These are phyloP conservation scores for Penicillium hordei DNA, from an alignment of 2,329 filamentous ascomycete species.

Conservation along the genomic window DNA sequence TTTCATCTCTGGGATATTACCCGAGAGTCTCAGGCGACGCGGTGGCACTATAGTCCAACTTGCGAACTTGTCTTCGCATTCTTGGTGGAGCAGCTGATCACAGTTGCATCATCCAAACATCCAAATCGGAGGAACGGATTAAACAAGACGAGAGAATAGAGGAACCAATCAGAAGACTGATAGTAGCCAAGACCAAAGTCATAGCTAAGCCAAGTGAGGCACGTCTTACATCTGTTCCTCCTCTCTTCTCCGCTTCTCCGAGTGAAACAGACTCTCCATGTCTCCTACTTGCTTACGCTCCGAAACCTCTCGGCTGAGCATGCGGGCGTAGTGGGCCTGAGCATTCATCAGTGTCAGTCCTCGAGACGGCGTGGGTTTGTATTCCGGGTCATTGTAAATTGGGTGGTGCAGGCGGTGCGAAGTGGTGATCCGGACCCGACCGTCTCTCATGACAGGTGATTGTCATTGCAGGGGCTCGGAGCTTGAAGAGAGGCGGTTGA, in stretches of 20 bases:
- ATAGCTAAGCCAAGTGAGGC: neutral
- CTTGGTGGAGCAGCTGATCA: neutral
- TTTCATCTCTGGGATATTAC: constrained; percentile 2
- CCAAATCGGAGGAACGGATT: neutral
- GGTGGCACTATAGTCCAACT: neutral
- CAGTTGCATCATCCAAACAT: neutral
- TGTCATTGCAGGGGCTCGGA: constrained; percentile 94
- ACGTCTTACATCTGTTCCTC: constrained; percentile 19
- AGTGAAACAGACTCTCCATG: constrained; percentile 72
- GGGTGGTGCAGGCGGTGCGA: constrained; percentile 44
- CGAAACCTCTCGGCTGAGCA: constrained; percentile 72
- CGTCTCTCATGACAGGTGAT: constrained; percentile 84
- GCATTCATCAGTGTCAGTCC: constrained; percentile 54
- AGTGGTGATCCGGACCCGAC: constrained; percentile 49
- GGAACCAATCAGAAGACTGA: neutral
- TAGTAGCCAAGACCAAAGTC: neutral
- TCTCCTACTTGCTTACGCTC: constrained; percentile 90
- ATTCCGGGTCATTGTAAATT: constrained; percentile 36
- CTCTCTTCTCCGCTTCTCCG: constrained; percentile 34
- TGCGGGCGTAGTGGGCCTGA: constrained; percentile 66
- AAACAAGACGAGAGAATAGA: neutral
- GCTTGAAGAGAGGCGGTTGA: constrained; percentile 91
- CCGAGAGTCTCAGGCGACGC: neutral
- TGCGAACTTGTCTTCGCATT: constrained; percentile 1
- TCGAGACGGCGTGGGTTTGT: constrained; percentile 43